Conservation (phyloP, 495 filamentous ascomycete species). For the Hypoxylon trugodes region DNA sequence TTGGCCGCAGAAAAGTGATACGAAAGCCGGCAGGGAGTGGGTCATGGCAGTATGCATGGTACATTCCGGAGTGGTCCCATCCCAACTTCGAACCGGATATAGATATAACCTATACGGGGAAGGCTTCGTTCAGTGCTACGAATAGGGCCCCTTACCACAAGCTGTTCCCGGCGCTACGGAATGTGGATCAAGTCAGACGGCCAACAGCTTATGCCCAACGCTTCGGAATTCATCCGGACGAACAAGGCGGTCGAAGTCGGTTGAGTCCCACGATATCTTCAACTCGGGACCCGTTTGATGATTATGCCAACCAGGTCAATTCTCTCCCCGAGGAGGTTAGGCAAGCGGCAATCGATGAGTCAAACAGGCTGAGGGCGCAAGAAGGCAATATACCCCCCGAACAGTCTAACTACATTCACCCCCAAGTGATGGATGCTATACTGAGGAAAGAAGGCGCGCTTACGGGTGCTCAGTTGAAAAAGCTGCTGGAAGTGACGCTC, state of each 20-base stretch:
- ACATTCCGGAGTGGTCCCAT: constrained; percentile 43
- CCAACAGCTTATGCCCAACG: constrained; percentile 48
- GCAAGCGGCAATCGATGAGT: not conserved
- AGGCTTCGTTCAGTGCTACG: not conserved
- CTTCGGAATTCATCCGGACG: constrained; percentile 46
- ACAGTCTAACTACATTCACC: constrained; percentile 15
- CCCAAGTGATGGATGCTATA: constrained; percentile 14
- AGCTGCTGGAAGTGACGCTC: constrained; percentile 9
- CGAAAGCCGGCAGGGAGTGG: constrained; percentile 17
- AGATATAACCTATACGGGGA: not conserved
- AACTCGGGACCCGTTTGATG: constrained; percentile 34
- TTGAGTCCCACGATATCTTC: constrained; percentile 43
- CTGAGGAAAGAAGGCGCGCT: not conserved
- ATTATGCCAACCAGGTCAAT: constrained; percentile 29
- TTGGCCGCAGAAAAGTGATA: not conserved
- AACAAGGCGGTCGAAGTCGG: constrained; percentile 43
- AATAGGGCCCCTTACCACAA: constrained; percentile 25
- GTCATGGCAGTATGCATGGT: constrained; percentile 30
- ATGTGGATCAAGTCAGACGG: constrained; percentile 21
- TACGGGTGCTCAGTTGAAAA: not conserved
- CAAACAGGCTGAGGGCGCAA: not conserved
- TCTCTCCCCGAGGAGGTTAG: constrained; percentile 8
- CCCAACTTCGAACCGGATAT: constrained; percentile 32
- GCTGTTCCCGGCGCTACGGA: constrained; percentile 44
- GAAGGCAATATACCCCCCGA: not conserved